Conservation (phyloP, 2,329 filamentous ascomycete genomes). For the Knoxdaviesia capensis region DNA sequence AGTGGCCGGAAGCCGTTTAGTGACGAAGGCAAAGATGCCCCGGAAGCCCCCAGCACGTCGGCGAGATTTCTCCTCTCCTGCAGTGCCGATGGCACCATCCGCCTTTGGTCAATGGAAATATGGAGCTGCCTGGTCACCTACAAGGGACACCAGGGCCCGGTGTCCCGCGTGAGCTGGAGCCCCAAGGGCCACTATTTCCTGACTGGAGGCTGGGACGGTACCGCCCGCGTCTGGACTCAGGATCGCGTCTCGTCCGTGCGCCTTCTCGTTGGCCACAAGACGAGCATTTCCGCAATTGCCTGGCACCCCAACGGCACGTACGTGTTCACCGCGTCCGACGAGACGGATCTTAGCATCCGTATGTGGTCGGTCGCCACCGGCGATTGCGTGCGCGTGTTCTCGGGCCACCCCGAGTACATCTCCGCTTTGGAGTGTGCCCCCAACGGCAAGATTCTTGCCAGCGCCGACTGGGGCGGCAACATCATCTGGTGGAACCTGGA, state of each 20-base stretch:
- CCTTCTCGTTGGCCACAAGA: constrained; percentile 80
- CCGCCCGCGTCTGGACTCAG: constrained; percentile 76
- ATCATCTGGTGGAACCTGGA: constrained; percentile 90
- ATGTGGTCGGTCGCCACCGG: constrained; percentile 95
- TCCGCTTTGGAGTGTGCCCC: constrained; percentile 70
- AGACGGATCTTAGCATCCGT: constrained; percentile 69
- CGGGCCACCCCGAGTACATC: constrained; percentile 75
- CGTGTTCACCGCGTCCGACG: constrained; percentile 78
- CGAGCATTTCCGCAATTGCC: constrained; percentile 72
- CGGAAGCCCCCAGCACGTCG: constrained; percentile 25
- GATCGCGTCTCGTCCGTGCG: constrained; percentile 80
- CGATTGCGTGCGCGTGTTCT: constrained; percentile 75
- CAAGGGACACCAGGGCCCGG: constrained; percentile 76
- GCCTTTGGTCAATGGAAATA: constrained; percentile 80
- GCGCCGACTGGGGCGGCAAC: constrained; percentile 69
- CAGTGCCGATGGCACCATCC: constrained; percentile 71
- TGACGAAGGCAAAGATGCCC: constrained; percentile 20
- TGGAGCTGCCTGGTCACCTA: constrained; percentile 90
- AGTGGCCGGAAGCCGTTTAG: constrained; percentile 28
- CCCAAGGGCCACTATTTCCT: constrained; percentile 93
- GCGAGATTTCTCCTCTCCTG: constrained; percentile 70
- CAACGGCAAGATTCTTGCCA: constrained; percentile 78
- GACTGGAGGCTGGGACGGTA: constrained; percentile 74
- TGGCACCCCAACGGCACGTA: constrained; percentile 94
- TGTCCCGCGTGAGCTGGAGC: constrained; percentile 77